phyloP scores from a whole-genome alignment of 1,139 yeast genomes.

The Hyphopichia fennica region DNA sequence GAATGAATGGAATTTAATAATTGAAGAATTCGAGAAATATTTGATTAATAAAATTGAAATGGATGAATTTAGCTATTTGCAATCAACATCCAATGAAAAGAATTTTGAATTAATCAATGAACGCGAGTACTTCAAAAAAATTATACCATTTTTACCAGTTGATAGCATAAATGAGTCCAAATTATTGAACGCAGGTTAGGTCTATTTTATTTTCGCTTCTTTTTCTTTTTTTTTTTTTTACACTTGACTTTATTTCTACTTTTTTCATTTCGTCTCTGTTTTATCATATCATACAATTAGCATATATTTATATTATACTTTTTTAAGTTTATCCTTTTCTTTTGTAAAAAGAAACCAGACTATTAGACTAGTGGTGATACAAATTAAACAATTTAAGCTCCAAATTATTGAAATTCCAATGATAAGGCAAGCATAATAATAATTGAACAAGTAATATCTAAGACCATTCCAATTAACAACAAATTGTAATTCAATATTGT shows the following conservation, averaged over 20 bases:
- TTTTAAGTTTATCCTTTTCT: background rate
- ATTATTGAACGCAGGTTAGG: constrained; percentile 36
- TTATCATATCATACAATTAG: background rate
- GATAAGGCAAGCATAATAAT: constrained; percentile 46
- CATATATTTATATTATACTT: background rate
- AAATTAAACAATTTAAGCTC: constrained; percentile 33
- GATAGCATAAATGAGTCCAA: constrained; percentile 40
- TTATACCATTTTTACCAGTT: constrained; percentile 43
- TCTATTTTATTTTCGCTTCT: background rate
- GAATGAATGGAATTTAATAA: constrained; percentile 60
- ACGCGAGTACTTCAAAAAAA: constrained; percentile 34
- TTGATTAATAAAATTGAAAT: constrained; percentile 40
- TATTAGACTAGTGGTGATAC: constrained; percentile 25
- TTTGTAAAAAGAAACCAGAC: background rate
- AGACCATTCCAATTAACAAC: constrained; percentile 53
- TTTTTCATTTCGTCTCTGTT: background rate
- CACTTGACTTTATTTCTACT: background rate
- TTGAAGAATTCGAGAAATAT: constrained; percentile 60
- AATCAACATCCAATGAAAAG: constrained; percentile 6
- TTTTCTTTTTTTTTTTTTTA: background rate
- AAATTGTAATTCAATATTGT: constrained; percentile 12
- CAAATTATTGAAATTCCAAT: constrained; percentile 54
- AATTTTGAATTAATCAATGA: constrained; percentile 15
- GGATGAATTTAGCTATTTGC: constrained; percentile 29
- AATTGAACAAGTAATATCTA: constrained; percentile 54